A percentile compares a stretch with the other conserved stretches of the same genome.
These are phyloP conservation scores for Nymphaea thermarum DNA, from an alignment of 164 flowering plant genomes.

Conservation along the genomic window DNA sequence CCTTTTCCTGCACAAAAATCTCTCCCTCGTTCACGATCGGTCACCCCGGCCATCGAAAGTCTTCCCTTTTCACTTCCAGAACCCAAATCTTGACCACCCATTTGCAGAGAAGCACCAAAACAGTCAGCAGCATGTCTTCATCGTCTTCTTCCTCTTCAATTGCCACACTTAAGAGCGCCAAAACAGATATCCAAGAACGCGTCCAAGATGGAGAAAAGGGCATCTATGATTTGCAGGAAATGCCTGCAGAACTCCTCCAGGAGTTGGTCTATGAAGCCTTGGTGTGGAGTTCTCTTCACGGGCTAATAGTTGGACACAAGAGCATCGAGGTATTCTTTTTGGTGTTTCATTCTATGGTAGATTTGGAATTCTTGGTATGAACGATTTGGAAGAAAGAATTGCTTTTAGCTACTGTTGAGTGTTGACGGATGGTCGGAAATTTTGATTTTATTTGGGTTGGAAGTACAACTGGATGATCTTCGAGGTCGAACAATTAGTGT, in stretches of 20 bases:
- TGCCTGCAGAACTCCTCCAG: constrained; percentile 42
- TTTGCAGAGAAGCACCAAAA: constrained; percentile 4
- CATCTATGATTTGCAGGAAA: constrained; percentile 24
- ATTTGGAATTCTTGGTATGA: background rate
- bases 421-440: background rate
- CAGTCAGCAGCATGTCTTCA: constrained; percentile 3
- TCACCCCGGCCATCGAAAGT: background rate
- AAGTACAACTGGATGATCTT: too few relatives aligned
- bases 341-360: background rate
- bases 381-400: background rate
- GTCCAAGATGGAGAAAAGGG: constrained; percentile 14
- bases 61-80: background rate
- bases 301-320: constrained; percentile 83
- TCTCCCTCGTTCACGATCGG: constrained; percentile 5
- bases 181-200: constrained; percentile 17
- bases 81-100: constrained; percentile 7
- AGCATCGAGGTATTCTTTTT: constrained; percentile 32
- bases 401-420: background rate
- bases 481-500: too few relatives aligned
- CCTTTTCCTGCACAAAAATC: constrained; percentile 3
- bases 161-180: constrained; percentile 14
- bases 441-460: too few relatives aligned
- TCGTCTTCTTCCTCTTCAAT: constrained; percentile 5
- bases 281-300: constrained; percentile 91
- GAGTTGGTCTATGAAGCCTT: constrained; percentile 70